These are phyloP conservation scores for Saccharomycopsis fodiens DNA, from an alignment of 805 yeast species.

Conservation along the genomic window DNA sequence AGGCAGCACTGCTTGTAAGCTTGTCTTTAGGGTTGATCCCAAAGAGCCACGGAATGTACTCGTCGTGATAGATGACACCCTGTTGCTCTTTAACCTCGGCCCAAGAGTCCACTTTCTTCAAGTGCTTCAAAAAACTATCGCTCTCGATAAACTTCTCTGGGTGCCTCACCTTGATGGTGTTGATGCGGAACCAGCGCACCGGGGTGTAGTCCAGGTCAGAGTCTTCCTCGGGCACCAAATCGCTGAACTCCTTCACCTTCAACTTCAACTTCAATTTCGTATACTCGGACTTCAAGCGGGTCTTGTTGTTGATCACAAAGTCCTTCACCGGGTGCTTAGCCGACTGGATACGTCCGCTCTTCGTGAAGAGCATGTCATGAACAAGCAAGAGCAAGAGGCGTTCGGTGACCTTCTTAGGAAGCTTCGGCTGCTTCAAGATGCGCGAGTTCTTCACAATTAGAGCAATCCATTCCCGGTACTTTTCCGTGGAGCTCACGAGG, in stretches of 20 bases:
- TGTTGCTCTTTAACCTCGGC: constrained; percentile 31
- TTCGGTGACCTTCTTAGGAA: constrained; percentile 44
- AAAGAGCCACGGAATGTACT: constrained; percentile 62
- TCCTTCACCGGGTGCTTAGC: constrained; percentile 85
- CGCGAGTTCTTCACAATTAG: constrained; percentile 60
- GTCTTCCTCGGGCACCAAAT: constrained; percentile 37
- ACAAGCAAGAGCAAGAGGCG: constrained; percentile 56
- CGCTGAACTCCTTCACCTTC: constrained; percentile 50
- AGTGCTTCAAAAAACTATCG: constrained; percentile 34
- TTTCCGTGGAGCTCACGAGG: constrained; percentile 67
- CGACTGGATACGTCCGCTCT: constrained; percentile 76
- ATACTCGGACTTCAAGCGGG: constrained; percentile 76
- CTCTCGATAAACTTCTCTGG: constrained; percentile 22
- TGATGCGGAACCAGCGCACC: constrained; percentile 72
- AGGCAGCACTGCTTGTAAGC: constrained; percentile 59
- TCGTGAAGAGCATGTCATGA: constrained; percentile 73
- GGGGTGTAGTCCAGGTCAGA: constrained; percentile 49
- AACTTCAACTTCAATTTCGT: constrained; percentile 69
- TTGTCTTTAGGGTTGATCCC: constrained; percentile 77
- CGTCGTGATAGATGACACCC: constrained; percentile 67
- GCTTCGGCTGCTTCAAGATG: constrained; percentile 43
- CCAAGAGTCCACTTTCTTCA: constrained; percentile 40
- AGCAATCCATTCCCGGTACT: constrained; percentile 56
- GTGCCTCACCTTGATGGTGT: constrained; percentile 45
- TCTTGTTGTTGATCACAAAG: constrained; percentile 66